A percentile compares a stretch with the other conserved stretches of the same genome.
These are phyloP conservation scores for Marchantia paleacea DNA, from an alignment of 225 moss, liverwort and hornwort genomes.

Conservation along the genomic window DNA sequence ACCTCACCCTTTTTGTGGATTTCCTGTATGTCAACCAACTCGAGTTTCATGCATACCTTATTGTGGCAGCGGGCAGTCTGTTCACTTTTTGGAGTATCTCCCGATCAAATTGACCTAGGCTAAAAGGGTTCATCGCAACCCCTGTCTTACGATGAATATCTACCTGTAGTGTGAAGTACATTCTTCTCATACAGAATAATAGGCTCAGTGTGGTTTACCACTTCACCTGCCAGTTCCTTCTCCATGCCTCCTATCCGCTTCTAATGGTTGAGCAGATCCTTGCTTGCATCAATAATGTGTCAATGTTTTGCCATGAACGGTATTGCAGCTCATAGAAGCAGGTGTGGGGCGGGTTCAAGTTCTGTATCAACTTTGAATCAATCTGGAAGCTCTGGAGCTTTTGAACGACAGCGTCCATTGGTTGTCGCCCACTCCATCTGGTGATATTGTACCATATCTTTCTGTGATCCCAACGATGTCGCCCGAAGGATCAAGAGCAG, in stretches of 20 bases:
- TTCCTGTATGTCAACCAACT: background rate
- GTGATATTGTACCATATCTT: background rate
- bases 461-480: constrained; percentile 11
- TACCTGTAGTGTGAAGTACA: background rate
- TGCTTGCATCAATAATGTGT: background rate
- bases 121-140: background rate
- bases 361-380: background rate
- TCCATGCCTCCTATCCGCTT: background rate
- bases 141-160: background rate
- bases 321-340: background rate
- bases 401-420: background rate
- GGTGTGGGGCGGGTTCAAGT: background rate
- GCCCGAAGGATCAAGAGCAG: constrained; percentile 17
- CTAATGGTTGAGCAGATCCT: background rate
- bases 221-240: background rate
- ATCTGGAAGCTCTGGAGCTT: background rate
- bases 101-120: background rate
- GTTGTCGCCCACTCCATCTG: background rate
- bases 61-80: background rate
- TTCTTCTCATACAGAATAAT: background rate
- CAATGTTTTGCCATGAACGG: background rate
- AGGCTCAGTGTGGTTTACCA: background rate
- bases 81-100: background rate
- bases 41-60: background rate
- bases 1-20: background rate